phyloP scores from a whole-genome alignment of 169 alveolate species.

The Amoebophrya sp. region DNA sequence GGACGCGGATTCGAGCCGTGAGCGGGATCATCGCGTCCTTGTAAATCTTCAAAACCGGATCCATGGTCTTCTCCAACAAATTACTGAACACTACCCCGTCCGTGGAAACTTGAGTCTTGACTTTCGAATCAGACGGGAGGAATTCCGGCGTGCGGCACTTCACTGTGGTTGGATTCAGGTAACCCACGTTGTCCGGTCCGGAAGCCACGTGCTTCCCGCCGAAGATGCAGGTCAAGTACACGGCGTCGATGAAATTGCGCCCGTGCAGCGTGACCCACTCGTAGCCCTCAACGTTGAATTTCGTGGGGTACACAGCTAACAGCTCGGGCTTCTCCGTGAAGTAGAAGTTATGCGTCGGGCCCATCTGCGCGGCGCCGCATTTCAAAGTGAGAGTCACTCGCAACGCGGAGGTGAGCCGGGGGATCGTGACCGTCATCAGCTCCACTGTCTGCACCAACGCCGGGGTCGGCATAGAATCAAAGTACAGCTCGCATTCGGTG shows the following conservation, averaged over 20 bases:
- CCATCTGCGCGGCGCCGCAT: conserved; percentile 8
- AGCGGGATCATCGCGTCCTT: conserved; percentile 11
- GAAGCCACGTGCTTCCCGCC: background rate
- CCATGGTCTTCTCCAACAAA: background rate
- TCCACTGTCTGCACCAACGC: conserved; percentile 11
- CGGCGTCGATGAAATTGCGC: background rate
- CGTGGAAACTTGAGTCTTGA: background rate
- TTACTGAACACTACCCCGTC: background rate
- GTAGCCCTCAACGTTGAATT: conserved; percentile 1
- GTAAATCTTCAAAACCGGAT: too few species aligned
- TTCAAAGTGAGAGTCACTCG: background rate
- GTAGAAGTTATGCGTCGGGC: background rate
- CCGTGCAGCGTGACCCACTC: conserved; percentile 9
- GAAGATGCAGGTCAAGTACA: background rate
- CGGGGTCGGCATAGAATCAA: background rate
- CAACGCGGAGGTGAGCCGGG: background rate
- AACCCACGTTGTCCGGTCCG: background rate
- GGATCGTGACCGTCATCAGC: conserved; percentile 8
- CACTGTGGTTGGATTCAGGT: background rate
- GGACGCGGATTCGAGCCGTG: background rate
- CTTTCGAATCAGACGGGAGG: background rate
- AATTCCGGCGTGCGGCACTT: conserved; percentile 14
- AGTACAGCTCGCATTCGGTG: background rate
- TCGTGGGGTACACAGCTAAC: background rate
- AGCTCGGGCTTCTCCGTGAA: conserved; percentile 13